Percentiles rank a stretch among this genome's conserved stretches.
Conservation (phyloP, 2,329 filamentous ascomycete genomes). For the Beauveria scarabaeidicola region DNA sequence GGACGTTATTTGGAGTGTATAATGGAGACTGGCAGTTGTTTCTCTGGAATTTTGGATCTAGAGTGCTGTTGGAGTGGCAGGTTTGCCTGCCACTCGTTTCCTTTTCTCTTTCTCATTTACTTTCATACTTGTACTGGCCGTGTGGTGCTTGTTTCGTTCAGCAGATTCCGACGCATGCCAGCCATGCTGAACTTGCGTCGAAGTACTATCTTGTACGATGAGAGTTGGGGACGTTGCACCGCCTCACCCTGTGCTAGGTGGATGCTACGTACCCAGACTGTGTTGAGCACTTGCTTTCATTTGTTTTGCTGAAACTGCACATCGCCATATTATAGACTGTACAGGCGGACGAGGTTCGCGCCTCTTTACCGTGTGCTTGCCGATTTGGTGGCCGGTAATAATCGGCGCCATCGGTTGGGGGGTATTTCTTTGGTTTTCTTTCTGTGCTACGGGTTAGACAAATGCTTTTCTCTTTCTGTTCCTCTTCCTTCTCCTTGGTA, state of each 20-base stretch:
- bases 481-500: background rate
- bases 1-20: constrained; percentile 8
- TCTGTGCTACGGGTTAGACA: constrained; percentile 8
- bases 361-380: constrained; percentile 18
- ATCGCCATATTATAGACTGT: constrained; percentile 24
- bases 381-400: constrained; percentile 22
- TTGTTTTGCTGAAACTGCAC: constrained; percentile 10
- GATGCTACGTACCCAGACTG: background rate
- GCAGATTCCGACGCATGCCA: constrained; percentile 1
- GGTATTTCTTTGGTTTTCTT: constrained; percentile 2
- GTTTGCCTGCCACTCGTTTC: constrained; percentile 1
- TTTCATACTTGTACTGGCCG: constrained; percentile 19
- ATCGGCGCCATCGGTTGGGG: constrained; percentile 15
- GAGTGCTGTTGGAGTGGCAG: background rate
- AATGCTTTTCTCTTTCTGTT: constrained; percentile 12
- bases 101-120: constrained; percentile 15
- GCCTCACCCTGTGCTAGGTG: background rate
- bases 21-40: constrained; percentile 5
- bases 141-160: constrained; percentile 15
- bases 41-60: background rate
- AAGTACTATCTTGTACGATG: constrained; percentile 4
- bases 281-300: constrained; percentile 9
- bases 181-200: background rate
- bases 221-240: background rate
- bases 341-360: constrained; percentile 29